Evolutionary conservation across 768 basidiomycete species (phyloP).

Genomic region (Suillus subalutaceus): DNA sequence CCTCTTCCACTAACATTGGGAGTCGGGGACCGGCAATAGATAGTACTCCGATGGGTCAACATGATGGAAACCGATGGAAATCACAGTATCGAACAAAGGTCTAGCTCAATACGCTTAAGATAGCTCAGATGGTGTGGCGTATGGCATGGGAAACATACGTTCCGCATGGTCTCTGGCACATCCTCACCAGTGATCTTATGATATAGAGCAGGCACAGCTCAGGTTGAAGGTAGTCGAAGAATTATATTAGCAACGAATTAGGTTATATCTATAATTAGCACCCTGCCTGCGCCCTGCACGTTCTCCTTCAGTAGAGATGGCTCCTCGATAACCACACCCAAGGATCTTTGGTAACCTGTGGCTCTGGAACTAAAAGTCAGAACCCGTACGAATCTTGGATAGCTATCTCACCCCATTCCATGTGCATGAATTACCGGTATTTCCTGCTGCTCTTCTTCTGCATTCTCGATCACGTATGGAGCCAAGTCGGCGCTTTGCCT

Average conservation of each 20-base stretch:
- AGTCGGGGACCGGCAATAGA: not conserved
- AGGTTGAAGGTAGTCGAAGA: not conserved
- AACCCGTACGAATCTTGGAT: constrained; percentile 10
- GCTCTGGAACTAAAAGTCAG: constrained; percentile 27
- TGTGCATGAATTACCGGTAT: constrained; percentile 59
- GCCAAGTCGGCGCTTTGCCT: constrained; percentile 12
- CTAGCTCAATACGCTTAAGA: not conserved
- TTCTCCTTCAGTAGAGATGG: constrained; percentile 24
- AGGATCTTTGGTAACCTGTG: constrained; percentile 43
- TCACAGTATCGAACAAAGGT: not conserved
- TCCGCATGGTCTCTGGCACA: not conserved
- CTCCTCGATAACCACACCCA: constrained; percentile 46
- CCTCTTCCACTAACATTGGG: no score
- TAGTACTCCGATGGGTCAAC: not conserved
- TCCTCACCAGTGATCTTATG: not conserved
- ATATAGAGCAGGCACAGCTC: not conserved
- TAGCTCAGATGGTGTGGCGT: not conserved
- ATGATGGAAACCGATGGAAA: not conserved
- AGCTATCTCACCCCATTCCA: constrained; percentile 51
- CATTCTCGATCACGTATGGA: constrained; percentile 11
- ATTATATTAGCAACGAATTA: not conserved
- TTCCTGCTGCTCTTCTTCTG: constrained; percentile 25
- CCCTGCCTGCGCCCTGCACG: not conserved
- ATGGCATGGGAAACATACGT: not conserved
- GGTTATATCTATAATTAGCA: not conserved